A percentile compares a stretch with the other conserved stretches of the same genome.
Conservation (phyloP, 2,329 filamentous ascomycete species). For the Aspergillus pseudoviridinutans region DNA sequence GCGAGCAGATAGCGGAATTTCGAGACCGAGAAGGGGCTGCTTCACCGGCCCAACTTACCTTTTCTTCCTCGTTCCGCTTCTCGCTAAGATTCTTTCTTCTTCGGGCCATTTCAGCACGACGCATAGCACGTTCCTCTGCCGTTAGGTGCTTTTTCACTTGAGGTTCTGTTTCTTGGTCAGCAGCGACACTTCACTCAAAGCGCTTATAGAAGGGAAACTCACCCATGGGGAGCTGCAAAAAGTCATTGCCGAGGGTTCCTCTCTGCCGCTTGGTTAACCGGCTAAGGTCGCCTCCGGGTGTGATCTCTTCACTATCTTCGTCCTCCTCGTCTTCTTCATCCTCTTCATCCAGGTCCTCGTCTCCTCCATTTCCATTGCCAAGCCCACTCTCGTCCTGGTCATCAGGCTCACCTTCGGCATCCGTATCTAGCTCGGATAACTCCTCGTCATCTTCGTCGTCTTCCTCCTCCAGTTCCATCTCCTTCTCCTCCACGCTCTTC, state of each 20-base stretch:
- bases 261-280: constrained; percentile 68
- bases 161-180: constrained; percentile 48
- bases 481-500: constrained; percentile 46
- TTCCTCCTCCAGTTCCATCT: constrained; percentile 40
- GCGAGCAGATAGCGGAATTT: not conserved
- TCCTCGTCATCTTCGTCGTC: constrained; percentile 37
- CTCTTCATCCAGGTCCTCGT: constrained; percentile 37
- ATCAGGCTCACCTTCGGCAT: constrained; percentile 46
- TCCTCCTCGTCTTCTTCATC: constrained; percentile 42
- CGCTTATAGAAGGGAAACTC: constrained; percentile 13
- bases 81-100: constrained; percentile 70
- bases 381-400: constrained; percentile 47
- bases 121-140: constrained; percentile 69
- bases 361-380: constrained; percentile 32
- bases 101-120: constrained; percentile 69
- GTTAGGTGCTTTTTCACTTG: constrained; percentile 70
- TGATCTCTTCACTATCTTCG: constrained; percentile 40
- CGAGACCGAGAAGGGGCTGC: not conserved
- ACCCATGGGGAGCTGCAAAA: constrained; percentile 55
- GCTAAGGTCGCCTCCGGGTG: constrained; percentile 53
- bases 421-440: constrained; percentile 44
- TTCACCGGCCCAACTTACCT: constrained; percentile 49
- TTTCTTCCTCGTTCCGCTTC: constrained; percentile 75
- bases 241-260: constrained; percentile 53
- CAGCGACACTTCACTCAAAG: not conserved